Conservation (phyloP, 2,329 filamentous ascomycete species). For the Emergomyces orientalis region DNA sequence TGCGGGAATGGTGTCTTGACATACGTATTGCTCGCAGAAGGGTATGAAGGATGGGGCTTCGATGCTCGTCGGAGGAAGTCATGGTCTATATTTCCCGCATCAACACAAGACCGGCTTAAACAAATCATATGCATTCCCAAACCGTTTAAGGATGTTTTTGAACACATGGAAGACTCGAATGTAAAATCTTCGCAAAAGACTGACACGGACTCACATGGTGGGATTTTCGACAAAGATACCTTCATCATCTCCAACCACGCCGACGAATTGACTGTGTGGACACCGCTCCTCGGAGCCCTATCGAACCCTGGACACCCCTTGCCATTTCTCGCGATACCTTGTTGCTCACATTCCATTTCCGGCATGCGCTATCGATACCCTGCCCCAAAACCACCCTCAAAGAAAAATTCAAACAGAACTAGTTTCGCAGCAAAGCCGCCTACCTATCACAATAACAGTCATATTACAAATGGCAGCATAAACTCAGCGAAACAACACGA, state of each 20-base stretch:
- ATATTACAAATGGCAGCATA: conserved; percentile 34
- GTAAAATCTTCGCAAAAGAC: conserved; percentile 2
- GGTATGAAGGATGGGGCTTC: conserved; percentile 80
- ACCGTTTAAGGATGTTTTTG: conserved; percentile 31
- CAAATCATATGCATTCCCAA: conserved; percentile 54
- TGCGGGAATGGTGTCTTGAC: conserved; percentile 91
- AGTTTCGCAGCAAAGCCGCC: conserved; percentile 6
- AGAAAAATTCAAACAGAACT: conserved; percentile 8
- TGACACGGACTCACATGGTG: conserved; percentile 30
- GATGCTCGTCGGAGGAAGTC: conserved; percentile 80
- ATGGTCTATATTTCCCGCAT: conserved; percentile 61
- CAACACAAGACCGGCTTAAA: conserved; percentile 43
- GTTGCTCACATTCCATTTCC: conserved; percentile 80
- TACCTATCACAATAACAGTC: conserved; percentile 19
- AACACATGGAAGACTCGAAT: background rate
- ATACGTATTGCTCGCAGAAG: conserved; percentile 69
- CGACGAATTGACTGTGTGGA: conserved; percentile 94
- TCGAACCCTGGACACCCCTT: conserved; percentile 47
- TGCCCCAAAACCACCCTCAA: conserved; percentile 18
- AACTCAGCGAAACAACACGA: background rate
- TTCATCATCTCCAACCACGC: conserved; percentile 98
- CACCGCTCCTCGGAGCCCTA: conserved; percentile 70
- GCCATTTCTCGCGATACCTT: conserved; percentile 88
- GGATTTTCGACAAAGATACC: conserved; percentile 61
- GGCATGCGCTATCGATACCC: conserved; percentile 59